Conservation (phyloP, 768 basidiomycete species). For the Phlebiopsis gigantea region DNA sequence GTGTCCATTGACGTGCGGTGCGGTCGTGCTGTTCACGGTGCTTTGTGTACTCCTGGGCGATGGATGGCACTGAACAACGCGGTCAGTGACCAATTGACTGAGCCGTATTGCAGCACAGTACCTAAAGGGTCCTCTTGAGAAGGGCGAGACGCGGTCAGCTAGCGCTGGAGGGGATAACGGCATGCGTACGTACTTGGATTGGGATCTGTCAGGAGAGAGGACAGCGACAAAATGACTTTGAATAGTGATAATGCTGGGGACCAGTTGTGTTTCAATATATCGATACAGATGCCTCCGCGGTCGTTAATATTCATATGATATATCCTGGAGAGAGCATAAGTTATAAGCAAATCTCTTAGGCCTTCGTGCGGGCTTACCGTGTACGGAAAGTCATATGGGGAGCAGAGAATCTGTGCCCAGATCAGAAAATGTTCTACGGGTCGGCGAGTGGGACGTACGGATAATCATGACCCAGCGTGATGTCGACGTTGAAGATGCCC, state of each 20-base stretch:
- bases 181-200: slow-evolving; percentile 71
- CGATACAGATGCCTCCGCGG: slow-evolving; percentile 74
- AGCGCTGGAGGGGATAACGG: neutral
- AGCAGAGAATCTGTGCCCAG: slow-evolving; percentile 59
- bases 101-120: slow-evolving; percentile 19
- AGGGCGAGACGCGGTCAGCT: slow-evolving; percentile 9
- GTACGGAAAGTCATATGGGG: slow-evolving; percentile 75
- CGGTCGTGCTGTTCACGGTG: slow-evolving; percentile 68
- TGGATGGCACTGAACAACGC: slow-evolving; percentile 49
- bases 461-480: slow-evolving; percentile 67
- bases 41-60: slow-evolving; percentile 63
- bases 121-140: slow-evolving; percentile 65
- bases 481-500: slow-evolving; percentile 65
- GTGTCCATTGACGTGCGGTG: slow-evolving; percentile 76
- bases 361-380: slow-evolving; percentile 37
- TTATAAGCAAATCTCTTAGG: neutral
- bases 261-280: slow-evolving; percentile 93
- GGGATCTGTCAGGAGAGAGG: slow-evolving; percentile 88
- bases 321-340: slow-evolving; percentile 41
- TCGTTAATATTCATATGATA: slow-evolving; percentile 92
- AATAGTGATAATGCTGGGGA: slow-evolving; percentile 90
- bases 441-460: slow-evolving; percentile 45
- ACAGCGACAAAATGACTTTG: slow-evolving; percentile 92
- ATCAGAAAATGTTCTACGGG: too few species aligned
- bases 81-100: neutral